Base-by-base conservation (phyloP, 148 eudicot genomes). In the Spergularia marina region DNA sequence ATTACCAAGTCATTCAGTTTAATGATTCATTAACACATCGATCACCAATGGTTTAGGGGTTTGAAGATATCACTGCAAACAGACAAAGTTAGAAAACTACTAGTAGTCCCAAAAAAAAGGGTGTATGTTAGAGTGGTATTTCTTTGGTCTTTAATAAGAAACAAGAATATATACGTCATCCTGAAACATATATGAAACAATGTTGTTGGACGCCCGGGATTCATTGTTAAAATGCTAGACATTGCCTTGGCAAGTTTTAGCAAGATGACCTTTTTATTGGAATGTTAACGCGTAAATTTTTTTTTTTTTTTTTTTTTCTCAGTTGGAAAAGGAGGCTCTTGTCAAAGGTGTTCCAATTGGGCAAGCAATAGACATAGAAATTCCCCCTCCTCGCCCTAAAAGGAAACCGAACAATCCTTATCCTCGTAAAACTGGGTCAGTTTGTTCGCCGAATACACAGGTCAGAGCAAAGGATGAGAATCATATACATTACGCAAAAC, bases 371-470 rank as follows among this genome's bases (percentile, higher is more conserved):
- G 96, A 95, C 82, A 88, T 92, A 62, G 94, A 86, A 66, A 92
- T 92, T 78, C 98, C 98, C 76, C 98, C 98, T 81, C 98, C 97
- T 77, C 93, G 98, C 52, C 98, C 98, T 53, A 95, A 95, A 79
- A 84, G 94, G 79, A 95, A 95, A 81, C 98, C 98, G 49, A 89
- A 83, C 81, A 92, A 89, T 86, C 98, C 98, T 55, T 95, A 92
- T 84, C 98, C 98, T 84, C 88, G 97, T 47, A 95, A 95, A 84
- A 85, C 80, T 75, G 85, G 86, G 56, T 41, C 60, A 68, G 78
- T 74, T 17, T 85, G 83, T 76, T 70, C 81, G 51, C 67, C 84
- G 17, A 74, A 79, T 75, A 54, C 81, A 7, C 97, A 82, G 65
- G 79, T 74, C 64, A 83, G 81, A 85, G 70, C 77, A 72, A 87